Base-by-base conservation (phyloP, 129 eudicot genomes). In the Saussurea involucrata region DNA sequence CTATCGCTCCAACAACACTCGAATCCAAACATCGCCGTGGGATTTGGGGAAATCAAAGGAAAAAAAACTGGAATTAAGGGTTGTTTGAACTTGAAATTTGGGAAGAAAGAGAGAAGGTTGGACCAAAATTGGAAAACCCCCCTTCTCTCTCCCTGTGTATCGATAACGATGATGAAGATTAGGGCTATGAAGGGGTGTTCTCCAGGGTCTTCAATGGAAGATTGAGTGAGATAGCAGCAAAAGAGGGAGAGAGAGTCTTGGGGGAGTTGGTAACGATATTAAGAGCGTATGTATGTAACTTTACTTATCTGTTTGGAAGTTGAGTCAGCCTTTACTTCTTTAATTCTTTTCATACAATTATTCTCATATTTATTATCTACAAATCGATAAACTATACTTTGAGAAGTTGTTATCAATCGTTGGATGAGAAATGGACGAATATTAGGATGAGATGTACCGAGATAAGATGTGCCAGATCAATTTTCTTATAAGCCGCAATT, bases 1-100 rank as follows among this genome's bases (percentile, higher is more conserved):
- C 22, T 42, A 6, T 85, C 92, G 69, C 80, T 68, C 86, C 89
- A 77, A 20, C 76, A 94, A 58, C 96, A 86, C 42, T 81, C 92
- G 27, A 86, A 83, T 83, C 84, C 82, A 69, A 80, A 66, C 94
- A 93, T 88, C 33, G 46, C 37, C 24, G 71, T 31, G 31, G 80
- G 72, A 8, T 0, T 25, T 22, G 11, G n/a, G 33, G 20, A 3
- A 27, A 27, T n/a, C n/a, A n/a, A n/a, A n/a, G n/a, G n/a, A 0
- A 17, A 49, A 29, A 64, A 58, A 44, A 42, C 21, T 11, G 3
- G 46, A 64, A 72, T 46, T 66, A 40, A 74, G 7, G 17, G 63
- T 44, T 20, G 11, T n/a, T n/a, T n/a, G 57, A 68, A 68, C 13
- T 12, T 25, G 40, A 69, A 34, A 49, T 69, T 58, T 60, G 69